A percentile compares a stretch with the other conserved stretches of the same genome.
Evolutionary conservation across 192 early-diverging fungal species (phyloP).

Genomic region (Umbelopsis vinacea): DNA sequence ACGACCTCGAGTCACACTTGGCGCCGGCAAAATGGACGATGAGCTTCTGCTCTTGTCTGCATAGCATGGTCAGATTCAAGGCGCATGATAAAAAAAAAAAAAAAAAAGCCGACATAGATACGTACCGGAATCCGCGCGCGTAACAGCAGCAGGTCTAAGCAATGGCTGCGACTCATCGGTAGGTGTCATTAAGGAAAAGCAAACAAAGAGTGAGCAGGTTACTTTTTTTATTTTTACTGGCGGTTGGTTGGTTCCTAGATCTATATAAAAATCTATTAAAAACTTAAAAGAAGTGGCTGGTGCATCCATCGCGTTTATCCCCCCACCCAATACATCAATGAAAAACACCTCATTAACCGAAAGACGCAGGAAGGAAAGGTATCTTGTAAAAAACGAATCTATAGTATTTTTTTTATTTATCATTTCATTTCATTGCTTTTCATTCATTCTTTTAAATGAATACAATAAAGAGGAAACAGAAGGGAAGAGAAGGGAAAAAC

Average conservation of each 20-base stretch:
- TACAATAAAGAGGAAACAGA: too few relatives aligned
- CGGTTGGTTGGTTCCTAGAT: too few relatives aligned
- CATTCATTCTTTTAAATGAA: too few relatives aligned
- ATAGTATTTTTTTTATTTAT: not conserved
- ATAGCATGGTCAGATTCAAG: not conserved
- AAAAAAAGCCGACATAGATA: not conserved
- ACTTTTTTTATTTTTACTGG: not conserved
- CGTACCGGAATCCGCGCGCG: slow-evolving; percentile 4
- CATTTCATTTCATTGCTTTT: too few relatives aligned
- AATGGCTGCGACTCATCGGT: slow-evolving; percentile 5
- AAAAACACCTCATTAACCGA: not conserved
- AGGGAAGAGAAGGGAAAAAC: slow-evolving; percentile 2
- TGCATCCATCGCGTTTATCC: too few relatives aligned
- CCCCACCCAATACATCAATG: too few relatives aligned
- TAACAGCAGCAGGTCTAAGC: not conserved
- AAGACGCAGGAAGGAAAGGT: too few relatives aligned
- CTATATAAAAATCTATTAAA: too few relatives aligned
- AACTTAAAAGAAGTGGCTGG: too few relatives aligned
- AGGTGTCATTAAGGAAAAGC: not conserved
- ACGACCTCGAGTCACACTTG: not conserved
- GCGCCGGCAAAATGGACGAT: not conserved
- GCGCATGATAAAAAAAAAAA: not conserved
- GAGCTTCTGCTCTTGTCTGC: not conserved
- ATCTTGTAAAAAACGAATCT: not conserved
- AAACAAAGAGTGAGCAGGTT: not conserved